Percentiles rank a stretch among this genome's conserved stretches.
Conservation (phyloP, 1,139 yeast species). For the Yamadazyma blattariae region DNA sequence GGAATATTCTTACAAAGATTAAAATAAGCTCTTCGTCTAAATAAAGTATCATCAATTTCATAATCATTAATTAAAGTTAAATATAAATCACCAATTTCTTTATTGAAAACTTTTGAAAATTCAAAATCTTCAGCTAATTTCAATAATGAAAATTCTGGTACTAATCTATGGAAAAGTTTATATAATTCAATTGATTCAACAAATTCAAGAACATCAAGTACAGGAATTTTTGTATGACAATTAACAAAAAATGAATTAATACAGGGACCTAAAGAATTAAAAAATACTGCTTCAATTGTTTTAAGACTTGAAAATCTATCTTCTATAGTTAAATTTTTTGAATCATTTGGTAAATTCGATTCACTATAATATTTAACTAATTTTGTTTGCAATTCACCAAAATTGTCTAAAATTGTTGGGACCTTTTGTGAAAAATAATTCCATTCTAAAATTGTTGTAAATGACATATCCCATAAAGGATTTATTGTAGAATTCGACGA, state of each 20-base stretch:
- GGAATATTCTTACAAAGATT: slow-evolving; percentile 27
- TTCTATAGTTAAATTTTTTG: slow-evolving; percentile 3
- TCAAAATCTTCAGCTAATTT: slow-evolving; percentile 21
- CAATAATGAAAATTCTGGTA: slow-evolving; percentile 21
- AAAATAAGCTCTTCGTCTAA: slow-evolving; percentile 20
- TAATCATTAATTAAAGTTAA: slow-evolving; percentile 5
- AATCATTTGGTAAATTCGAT: background rate
- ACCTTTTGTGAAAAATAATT: slow-evolving; percentile 19
- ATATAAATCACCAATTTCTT: slow-evolving; percentile 10
- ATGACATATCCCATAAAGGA: slow-evolving; percentile 39
- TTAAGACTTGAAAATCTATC: slow-evolving; percentile 16
- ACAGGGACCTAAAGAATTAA: slow-evolving; percentile 16
- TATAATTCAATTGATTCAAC: slow-evolving; percentile 31
- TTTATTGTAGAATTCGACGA: background rate
- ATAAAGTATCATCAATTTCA: slow-evolving; percentile 17
- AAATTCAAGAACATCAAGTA: slow-evolving; percentile 28
- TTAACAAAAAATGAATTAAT: slow-evolving; percentile 34
- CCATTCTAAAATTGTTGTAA: slow-evolving; percentile 27
- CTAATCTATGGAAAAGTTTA: slow-evolving; percentile 19
- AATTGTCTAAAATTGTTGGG: slow-evolving; percentile 15
- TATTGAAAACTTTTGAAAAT: slow-evolving; percentile 3
- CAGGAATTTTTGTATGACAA: slow-evolving; percentile 36
- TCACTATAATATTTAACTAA: slow-evolving; percentile 18
- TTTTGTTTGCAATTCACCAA: slow-evolving; percentile 11
- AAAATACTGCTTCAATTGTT: slow-evolving; percentile 21